phyloP scores from a whole-genome alignment of 2,329 filamentous ascomycete species.

The Fusarium xyrophilum region DNA sequence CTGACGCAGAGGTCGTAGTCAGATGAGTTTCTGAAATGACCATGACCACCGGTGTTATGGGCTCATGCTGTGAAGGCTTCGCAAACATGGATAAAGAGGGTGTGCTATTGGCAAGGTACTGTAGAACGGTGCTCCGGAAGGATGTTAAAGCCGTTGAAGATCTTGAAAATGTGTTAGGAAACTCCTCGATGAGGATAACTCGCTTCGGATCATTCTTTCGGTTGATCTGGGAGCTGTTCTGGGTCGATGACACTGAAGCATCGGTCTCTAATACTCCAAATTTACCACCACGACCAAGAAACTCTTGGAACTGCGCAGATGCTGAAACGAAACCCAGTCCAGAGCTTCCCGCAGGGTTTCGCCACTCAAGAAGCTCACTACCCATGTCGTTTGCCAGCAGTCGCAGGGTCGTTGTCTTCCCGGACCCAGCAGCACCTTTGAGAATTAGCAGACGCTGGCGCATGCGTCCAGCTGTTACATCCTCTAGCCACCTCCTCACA shows the following conservation, averaged over 20 bases:
- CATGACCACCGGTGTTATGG: constrained; percentile 78
- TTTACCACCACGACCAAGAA: constrained; percentile 79
- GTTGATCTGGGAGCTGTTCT: constrained; percentile 29
- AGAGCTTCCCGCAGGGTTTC: constrained; percentile 73
- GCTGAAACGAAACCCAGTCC: constrained; percentile 71
- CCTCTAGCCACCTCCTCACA: constrained; percentile 81
- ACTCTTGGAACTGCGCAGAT: constrained; percentile 88
- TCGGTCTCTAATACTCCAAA: constrained; percentile 73
- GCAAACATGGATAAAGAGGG: constrained; percentile 60
- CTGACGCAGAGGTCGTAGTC: constrained; percentile 81
- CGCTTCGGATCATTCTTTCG: constrained; percentile 47
- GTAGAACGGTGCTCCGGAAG: constrained; percentile 77
- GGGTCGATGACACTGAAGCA: constrained; percentile 40
- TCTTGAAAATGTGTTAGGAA: constrained; percentile 75
- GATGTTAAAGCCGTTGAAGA: constrained; percentile 69
- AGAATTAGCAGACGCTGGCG: constrained; percentile 80
- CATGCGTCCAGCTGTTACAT: constrained; percentile 70
- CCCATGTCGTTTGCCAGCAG: constrained; percentile 79
- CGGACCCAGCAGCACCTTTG: constrained; percentile 88
- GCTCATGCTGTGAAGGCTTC: constrained; percentile 51
- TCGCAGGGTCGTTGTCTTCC: constrained; percentile 87
- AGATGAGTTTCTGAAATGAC: constrained; percentile 90
- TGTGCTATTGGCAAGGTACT: constrained; percentile 74
- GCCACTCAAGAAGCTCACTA: constrained; percentile 86
- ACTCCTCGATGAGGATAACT: constrained; percentile 80